These are phyloP conservation scores for Coniosporium tulheliwenetii DNA, from an alignment of 2,329 filamentous ascomycete genomes.

Conservation along the genomic window DNA sequence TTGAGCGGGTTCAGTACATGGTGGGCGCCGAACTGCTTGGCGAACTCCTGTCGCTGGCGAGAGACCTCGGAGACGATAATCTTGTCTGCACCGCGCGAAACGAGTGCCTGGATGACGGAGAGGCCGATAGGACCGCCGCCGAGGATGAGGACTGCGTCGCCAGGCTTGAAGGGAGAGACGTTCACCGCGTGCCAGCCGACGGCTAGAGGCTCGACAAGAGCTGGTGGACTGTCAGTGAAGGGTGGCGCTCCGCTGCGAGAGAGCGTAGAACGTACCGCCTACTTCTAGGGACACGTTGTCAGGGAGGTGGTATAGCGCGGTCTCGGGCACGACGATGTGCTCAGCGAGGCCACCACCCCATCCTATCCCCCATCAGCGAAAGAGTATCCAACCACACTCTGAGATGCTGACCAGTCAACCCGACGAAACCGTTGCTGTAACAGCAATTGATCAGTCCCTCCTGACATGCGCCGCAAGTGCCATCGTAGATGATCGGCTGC, in stretches of 20 bases:
- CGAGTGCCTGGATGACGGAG: slow-evolving; percentile 30
- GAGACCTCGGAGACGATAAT: slow-evolving; percentile 40
- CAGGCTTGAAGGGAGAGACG: slow-evolving; percentile 30
- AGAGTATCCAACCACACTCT: neutral
- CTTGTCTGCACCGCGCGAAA: slow-evolving; percentile 24
- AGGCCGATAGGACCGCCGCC: slow-evolving; percentile 40
- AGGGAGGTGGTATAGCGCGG: slow-evolving; percentile 30
- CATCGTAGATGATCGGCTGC: slow-evolving; percentile 40
- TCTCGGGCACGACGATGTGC: slow-evolving; percentile 33
- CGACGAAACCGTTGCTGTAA: slow-evolving; percentile 37
- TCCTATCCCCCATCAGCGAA: slow-evolving; percentile 8
- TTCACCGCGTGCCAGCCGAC: slow-evolving; percentile 42
- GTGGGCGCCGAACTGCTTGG: slow-evolving; percentile 34
- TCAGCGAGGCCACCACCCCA: slow-evolving; percentile 39
- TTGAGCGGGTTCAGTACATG: slow-evolving; percentile 34
- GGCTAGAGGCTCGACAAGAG: slow-evolving; percentile 37
- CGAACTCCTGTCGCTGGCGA: slow-evolving; percentile 30
- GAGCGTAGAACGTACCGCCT: slow-evolving; percentile 16
- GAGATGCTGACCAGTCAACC: slow-evolving; percentile 24
- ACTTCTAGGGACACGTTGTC: slow-evolving; percentile 36
- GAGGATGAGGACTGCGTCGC: slow-evolving; percentile 31
- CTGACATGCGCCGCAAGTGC: slow-evolving; percentile 34
- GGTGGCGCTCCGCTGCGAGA: neutral
- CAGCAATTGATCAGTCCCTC: slow-evolving; percentile 39
- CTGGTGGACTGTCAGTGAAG: slow-evolving; percentile 9